phyloP scores from a whole-genome alignment of 306 rosid species.

The Begonia loranthoides region DNA sequence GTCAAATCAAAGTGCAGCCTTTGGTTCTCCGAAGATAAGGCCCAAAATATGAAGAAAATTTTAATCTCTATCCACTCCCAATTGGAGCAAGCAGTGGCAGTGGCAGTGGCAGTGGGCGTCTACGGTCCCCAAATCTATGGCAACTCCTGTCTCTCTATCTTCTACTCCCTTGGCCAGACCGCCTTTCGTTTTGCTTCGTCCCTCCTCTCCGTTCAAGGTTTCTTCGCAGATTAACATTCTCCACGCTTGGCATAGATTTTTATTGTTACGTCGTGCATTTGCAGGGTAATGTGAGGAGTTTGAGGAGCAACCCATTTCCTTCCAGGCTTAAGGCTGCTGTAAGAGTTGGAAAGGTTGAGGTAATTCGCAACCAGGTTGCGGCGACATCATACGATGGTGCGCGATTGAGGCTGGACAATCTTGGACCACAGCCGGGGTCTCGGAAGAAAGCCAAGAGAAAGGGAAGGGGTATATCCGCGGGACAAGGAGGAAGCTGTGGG shows the following conservation, averaged over 20 bases:
- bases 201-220: slow-evolving; percentile 69
- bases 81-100: background rate
- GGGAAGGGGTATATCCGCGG: slow-evolving; percentile 88
- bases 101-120: background rate
- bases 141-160: slow-evolving; percentile 32
- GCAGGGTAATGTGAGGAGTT: slow-evolving; percentile 45
- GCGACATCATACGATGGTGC: slow-evolving; percentile 11
- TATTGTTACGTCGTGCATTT: slow-evolving; percentile 3
- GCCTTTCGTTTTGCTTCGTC: slow-evolving; percentile 12
- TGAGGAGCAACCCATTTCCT: slow-evolving; percentile 19
- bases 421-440: slow-evolving; percentile 94
- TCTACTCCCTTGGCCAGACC: slow-evolving; percentile 14
- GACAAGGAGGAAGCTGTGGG: slow-evolving; percentile 97
- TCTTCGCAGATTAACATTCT: background rate
- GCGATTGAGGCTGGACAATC: slow-evolving; percentile 65
- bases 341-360: slow-evolving; percentile 14
- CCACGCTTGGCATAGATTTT: background rate
- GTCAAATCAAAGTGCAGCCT: too few species aligned
- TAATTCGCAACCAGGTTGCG: slow-evolving; percentile 25
- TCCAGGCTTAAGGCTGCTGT: slow-evolving; percentile 13
- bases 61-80: background rate
- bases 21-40: too few species aligned
- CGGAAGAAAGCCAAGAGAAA: slow-evolving; percentile 79
- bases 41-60: too few species aligned
- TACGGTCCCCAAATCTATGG: slow-evolving; percentile 22